Base-by-base conservation (phyloP, 148 eudicot species). In the Tetragonia tetragonoides region DNA sequence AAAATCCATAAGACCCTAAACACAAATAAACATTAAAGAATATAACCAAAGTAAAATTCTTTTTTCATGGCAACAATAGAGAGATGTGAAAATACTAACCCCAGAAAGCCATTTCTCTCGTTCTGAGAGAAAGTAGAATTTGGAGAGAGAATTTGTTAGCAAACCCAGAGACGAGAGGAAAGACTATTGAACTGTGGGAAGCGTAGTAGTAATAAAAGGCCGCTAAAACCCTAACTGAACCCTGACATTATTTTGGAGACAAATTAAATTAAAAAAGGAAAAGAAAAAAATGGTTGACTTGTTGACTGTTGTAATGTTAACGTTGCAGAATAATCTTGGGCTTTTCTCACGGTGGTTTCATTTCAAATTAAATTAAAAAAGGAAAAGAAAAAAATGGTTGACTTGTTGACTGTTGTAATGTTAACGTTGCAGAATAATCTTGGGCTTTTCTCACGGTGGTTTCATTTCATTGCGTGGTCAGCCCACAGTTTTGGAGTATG, bases 81-180 rank as follows among this genome's bases (percentile, higher is more conserved):
- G 15, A 38, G 8, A 12, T 28, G n/a, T 0, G 6, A 59, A 44
- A 39, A 23, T 20, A 79, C 84, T 6, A 70, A 82, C 85, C 85
- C 85, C 85, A 83, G 79, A 83, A 83, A 66, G 85, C 15, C 85
- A 83, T 83, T 75, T 82, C 78, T 17, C 20, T 74, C 15, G 28
- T 51, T 65, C 9, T 2, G 5, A 34, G 70, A 78, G 38, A 54
- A 76, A 66, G 64, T 41, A 24, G 51, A 81, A 24, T 34, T 28
- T 17, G 69, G 68, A 64, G 57, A 42, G 38, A 70, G 37, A 51
- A 62, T 11, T 34, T 60, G 21, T 12, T 20, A 44, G 63, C 57
- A 56, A 51, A 62, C 49, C 49, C 3, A 6, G 18, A 3, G 8
- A 37, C 5, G 10, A 75, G 6, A 40, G 15, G 47, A 21, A 23